Conservation (phyloP, 768 basidiomycete genomes). For the Russula vinacea region DNA sequence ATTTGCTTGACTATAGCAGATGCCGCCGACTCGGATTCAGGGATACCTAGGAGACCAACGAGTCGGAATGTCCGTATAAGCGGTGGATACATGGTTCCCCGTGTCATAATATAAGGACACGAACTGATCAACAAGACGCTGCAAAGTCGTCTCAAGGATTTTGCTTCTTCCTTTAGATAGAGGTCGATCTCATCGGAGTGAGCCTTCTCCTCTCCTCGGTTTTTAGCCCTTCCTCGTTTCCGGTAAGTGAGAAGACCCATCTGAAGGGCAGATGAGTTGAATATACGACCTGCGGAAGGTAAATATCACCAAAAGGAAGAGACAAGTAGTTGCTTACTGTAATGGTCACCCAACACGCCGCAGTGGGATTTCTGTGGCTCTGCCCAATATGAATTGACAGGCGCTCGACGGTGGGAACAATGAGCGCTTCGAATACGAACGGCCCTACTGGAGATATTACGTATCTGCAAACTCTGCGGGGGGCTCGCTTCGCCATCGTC, state of each 20-base stretch:
- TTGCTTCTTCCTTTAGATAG: constrained; percentile 69
- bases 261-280: not conserved
- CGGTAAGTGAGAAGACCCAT: not conserved
- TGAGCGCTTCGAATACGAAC: too few species aligned
- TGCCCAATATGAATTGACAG: too few species aligned
- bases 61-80: not conserved
- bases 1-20: constrained; percentile 10
- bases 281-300: not conserved
- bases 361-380: too few species aligned
- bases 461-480: too few species aligned
- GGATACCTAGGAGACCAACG: constrained; percentile 6
- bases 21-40: constrained; percentile 5
- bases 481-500: too few species aligned
- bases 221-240: not conserved
- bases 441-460: too few species aligned
- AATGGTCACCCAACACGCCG: too few species aligned
- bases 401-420: too few species aligned
- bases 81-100: too few species aligned
- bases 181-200: constrained; percentile 74
- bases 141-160: constrained; percentile 71
- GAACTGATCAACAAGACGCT: constrained; percentile 84
- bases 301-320: too few species aligned
- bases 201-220: constrained; percentile 37
- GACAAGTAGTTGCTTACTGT: too few species aligned
- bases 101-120: constrained; percentile 32